Base-by-base conservation (phyloP, 1,139 yeast species). In the Candida buenavistaensis region DNA sequence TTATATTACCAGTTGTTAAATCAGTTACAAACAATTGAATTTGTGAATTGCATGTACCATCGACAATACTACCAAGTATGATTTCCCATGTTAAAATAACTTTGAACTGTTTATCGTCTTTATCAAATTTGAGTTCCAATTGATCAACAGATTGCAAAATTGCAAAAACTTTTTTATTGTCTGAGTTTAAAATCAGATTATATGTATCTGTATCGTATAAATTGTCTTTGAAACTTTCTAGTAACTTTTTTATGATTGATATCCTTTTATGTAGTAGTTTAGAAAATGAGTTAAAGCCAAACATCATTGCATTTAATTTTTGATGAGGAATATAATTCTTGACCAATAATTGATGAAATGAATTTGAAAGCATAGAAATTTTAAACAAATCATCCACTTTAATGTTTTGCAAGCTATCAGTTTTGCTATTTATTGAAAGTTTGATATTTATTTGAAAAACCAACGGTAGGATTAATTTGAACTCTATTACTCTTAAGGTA, bases 261-360 rank as follows among this genome's bases (percentile, higher is more conserved):
- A 57, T 48, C 22, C 68, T 41, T 23, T 43, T 38, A 30, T 55
- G 55, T 9, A 59, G 44, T 3, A 54, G 30, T 6, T 38, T 46
- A 1, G 72, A 51, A 11, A 68, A 47, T 3, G 68, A 57, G 32
- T 63, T 59, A 26, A 64, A 48, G 7, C 65, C 57, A 44, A 51
- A 59, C 48, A 68, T 50, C 1, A 66, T 36, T 23, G 55, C 43
- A 37, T 57, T 57, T 16, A 68, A 43, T 30, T 63, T 60, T 14
- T 44, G 37, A 20, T 47, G 46, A 3, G 62, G 62, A 5, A 62
- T 32, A 40, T 59, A 67, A 35, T 59, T 52, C 6, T 38, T 38
- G 1, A 35, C 19, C 10, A 66, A 35, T 3, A 40, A 43, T 16
- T 36, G 41, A 11, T 51, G 29, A 29, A 54, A 56, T 2, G 57